Conservation (phyloP, 495 filamentous ascomycete genomes). For the Aspergillus baeticus region DNA sequence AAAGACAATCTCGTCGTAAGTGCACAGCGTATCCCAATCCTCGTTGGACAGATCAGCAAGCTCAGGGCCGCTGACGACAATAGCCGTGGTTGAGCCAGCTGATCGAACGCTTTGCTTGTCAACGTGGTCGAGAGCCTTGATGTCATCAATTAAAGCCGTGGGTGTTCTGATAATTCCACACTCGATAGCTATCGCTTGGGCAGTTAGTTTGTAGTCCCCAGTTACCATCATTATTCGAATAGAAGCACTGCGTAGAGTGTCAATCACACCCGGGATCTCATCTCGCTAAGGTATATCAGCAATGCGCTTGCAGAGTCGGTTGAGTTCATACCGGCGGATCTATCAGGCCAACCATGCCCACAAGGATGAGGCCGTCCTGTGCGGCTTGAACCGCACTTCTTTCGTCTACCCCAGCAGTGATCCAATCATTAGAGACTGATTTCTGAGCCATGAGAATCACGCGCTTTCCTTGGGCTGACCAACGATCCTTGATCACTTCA, state of each 20-base stretch:
- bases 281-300: constrained; percentile 33
- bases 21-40: constrained; percentile 57
- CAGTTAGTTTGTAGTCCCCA: constrained; percentile 68
- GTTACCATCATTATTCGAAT: constrained; percentile 68
- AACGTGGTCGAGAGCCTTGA: constrained; percentile 8
- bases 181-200: constrained; percentile 61
- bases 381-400: constrained; percentile 48
- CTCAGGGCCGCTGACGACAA: constrained; percentile 45
- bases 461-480: constrained; percentile 62
- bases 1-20: constrained; percentile 67
- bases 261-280: constrained; percentile 61
- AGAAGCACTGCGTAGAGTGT: constrained; percentile 56
- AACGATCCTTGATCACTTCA: constrained; percentile 55
- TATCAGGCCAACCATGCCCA: constrained; percentile 64
- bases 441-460: constrained; percentile 67
- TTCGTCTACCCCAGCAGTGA: constrained; percentile 42
- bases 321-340: constrained; percentile 50
- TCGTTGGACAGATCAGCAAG: constrained; percentile 55
- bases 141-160: constrained; percentile 14
- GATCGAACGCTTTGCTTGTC: neutral
- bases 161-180: constrained; percentile 57
- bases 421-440: constrained; percentile 29
- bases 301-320: neutral
- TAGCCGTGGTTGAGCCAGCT: neutral
- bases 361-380: constrained; percentile 50